These are phyloP conservation scores for Purshia tridentata DNA, from an alignment of 306 rosid species.

Conservation along the genomic window DNA sequence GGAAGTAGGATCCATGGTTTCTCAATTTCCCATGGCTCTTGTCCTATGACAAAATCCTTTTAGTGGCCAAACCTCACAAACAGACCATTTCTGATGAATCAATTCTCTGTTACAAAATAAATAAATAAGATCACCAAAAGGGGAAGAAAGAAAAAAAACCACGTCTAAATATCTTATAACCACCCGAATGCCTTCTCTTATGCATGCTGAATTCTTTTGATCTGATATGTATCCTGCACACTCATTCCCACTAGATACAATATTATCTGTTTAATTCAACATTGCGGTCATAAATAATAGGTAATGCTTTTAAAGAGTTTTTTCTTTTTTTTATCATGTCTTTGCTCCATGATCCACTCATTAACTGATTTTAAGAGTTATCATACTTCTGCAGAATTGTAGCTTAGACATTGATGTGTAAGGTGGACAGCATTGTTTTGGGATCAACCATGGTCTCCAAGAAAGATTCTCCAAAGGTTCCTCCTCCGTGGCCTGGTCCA, in stretches of 20 bases:
- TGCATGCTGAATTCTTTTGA: not conserved
- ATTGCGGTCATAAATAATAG: not conserved
- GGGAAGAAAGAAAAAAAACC: not conserved
- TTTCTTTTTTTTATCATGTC: not conserved
- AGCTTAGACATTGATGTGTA: slow-evolving; percentile 37
- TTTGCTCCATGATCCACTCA: not conserved
- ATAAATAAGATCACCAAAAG: not conserved
- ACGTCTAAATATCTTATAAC: not conserved
- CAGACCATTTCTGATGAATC: not conserved
- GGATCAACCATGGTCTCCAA: slow-evolving; percentile 24
- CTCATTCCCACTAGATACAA: not conserved
- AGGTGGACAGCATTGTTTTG: slow-evolving; percentile 12
- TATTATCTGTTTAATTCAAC: not conserved
- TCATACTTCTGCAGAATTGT: slow-evolving; percentile 31
- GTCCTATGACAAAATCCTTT: not conserved
- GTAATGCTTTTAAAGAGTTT: not conserved
- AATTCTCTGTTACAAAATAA: not conserved
- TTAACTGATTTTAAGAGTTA: slow-evolving; percentile 8
- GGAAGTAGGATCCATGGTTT: not conserved
- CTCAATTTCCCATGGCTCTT: not conserved
- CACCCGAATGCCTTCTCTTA: not conserved
- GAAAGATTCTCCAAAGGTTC: slow-evolving; percentile 33
- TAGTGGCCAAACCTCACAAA: not conserved
- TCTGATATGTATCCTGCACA: not conserved
- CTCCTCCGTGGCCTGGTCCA: slow-evolving; percentile 56